A percentile compares a stretch with the other conserved stretches of the same genome.
Evolutionary conservation across 139 green algal species (phyloP).

Genomic region (Coccomyxa sp.): DNA sequence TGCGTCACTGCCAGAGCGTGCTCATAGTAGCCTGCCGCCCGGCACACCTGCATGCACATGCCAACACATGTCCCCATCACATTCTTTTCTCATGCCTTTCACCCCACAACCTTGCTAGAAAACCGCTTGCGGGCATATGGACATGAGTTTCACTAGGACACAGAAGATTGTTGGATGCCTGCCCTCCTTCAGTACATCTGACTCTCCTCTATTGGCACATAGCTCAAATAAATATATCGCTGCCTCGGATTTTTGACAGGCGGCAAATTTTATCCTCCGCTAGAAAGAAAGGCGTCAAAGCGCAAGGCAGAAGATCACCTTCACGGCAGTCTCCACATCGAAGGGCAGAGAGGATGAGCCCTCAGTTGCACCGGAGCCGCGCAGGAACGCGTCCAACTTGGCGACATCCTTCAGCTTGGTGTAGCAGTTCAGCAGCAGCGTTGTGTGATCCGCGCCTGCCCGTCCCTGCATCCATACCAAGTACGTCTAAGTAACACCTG

Average conservation of each 20-base stretch:
- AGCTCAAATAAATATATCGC: no score
- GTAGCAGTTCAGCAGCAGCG: conserved; percentile 95
- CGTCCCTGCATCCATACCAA: conserved; percentile 31
- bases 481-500: not conserved
- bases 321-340: conserved; percentile 84
- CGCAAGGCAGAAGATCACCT: conserved; percentile 26
- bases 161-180: no score
- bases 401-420: conserved; percentile 76
- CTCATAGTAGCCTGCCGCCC: conserved; percentile 76
- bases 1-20: conserved; percentile 84
- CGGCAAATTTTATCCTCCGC: no score
- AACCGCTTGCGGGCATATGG: no score
- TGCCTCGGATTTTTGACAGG: no score
- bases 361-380: conserved; percentile 4
- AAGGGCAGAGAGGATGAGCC: conserved; percentile 48
- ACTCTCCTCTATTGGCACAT: no score
- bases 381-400: conserved; percentile 81
- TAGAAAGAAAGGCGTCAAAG: not conserved
- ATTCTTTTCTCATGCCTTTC: no score
- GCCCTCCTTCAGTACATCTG: no score
- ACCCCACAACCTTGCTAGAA: no score
- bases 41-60: conserved; percentile 55
- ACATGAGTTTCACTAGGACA: no score
- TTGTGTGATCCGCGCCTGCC: conserved; percentile 87
- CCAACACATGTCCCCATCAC: not conserved